Evolutionary conservation across 1,284 basidiomycete genomes (phyloP).

Genomic region (Xerocomus nothofagi): DNA sequence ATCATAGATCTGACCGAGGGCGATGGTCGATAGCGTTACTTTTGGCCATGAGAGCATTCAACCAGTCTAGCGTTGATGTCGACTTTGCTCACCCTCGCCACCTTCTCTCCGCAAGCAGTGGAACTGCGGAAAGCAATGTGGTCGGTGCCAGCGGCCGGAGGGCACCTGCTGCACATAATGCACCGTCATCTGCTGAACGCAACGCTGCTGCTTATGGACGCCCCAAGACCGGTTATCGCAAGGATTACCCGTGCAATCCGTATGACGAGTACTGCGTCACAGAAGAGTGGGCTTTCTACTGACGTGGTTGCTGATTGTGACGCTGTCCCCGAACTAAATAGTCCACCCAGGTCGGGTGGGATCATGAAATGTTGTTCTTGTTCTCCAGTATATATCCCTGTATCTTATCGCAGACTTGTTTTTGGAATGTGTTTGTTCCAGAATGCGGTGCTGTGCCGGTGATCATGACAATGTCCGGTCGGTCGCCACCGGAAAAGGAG

Average conservation of each 20-base stretch:
- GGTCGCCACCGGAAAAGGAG: constrained; percentile 22
- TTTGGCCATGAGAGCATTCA: constrained; percentile 46
- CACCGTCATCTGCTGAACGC: constrained; percentile 28
- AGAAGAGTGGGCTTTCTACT: constrained; percentile 71
- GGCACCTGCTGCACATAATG: constrained; percentile 21
- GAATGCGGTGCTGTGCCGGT: not conserved
- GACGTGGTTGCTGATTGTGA: constrained; percentile 9
- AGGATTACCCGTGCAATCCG: constrained; percentile 53
- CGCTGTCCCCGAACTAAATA: constrained; percentile 2
- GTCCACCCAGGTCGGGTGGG: constrained; percentile 1
- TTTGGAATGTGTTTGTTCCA: constrained; percentile 12
- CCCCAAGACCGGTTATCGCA: constrained; percentile 36
- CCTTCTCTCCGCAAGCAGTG: constrained; percentile 36
- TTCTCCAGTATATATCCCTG: constrained; percentile 17
- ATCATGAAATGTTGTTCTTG: constrained; percentile 15
- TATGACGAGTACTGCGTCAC: constrained; percentile 66
- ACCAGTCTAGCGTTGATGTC: constrained; percentile 30
- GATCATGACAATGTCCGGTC: not conserved
- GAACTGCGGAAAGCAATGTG: constrained; percentile 36
- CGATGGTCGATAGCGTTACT: constrained; percentile 37
- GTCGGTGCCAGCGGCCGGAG: constrained; percentile 34
- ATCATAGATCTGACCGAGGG: constrained; percentile 7
- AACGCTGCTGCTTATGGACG: constrained; percentile 33
- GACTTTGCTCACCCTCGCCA: constrained; percentile 32
- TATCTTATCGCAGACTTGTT: constrained; percentile 19